These are phyloP conservation scores for Aspergillus fructus DNA, from an alignment of 2,329 filamentous ascomycete genomes.

Conservation along the genomic window DNA sequence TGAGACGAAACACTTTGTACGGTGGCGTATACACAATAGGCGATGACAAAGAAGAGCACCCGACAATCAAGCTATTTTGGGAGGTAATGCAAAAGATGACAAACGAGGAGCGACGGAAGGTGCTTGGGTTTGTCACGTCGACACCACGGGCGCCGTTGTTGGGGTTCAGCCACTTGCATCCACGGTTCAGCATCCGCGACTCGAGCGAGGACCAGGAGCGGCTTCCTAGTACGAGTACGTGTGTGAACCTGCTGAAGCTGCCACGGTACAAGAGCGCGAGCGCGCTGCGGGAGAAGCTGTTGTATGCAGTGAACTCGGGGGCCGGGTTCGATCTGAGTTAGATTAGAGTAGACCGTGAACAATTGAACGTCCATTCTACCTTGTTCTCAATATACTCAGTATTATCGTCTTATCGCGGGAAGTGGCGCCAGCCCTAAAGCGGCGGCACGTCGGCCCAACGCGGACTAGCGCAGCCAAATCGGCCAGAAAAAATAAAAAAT, in stretches of 20 bases:
- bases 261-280: slow-evolving; percentile 71
- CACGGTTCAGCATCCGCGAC: slow-evolving; percentile 86
- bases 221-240: slow-evolving; percentile 91
- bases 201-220: slow-evolving; percentile 72
- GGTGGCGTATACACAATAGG: slow-evolving; percentile 85
- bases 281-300: slow-evolving; percentile 71
- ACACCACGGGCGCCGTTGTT: slow-evolving; percentile 87
- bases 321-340: slow-evolving; percentile 80
- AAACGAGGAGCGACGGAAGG: slow-evolving; percentile 76
- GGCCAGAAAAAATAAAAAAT: slow-evolving; percentile 20
- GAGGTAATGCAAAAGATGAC: slow-evolving; percentile 74
- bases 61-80: slow-evolving; percentile 87
- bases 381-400: no score
- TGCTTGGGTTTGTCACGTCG: slow-evolving; percentile 93
- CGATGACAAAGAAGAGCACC: slow-evolving; percentile 83
- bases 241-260: slow-evolving; percentile 90
- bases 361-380: no score
- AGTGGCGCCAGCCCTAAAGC: slow-evolving; percentile 8
- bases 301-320: slow-evolving; percentile 86
- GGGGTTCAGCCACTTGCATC: slow-evolving; percentile 82
- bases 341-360: neutral
- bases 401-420: no score
- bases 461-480: slow-evolving; percentile 23
- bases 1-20: slow-evolving; percentile 80
- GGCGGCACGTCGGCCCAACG: slow-evolving; percentile 13